phyloP scores from a whole-genome alignment of 1,284 basidiomycete genomes.

The Anthracocystis walkeri region DNA sequence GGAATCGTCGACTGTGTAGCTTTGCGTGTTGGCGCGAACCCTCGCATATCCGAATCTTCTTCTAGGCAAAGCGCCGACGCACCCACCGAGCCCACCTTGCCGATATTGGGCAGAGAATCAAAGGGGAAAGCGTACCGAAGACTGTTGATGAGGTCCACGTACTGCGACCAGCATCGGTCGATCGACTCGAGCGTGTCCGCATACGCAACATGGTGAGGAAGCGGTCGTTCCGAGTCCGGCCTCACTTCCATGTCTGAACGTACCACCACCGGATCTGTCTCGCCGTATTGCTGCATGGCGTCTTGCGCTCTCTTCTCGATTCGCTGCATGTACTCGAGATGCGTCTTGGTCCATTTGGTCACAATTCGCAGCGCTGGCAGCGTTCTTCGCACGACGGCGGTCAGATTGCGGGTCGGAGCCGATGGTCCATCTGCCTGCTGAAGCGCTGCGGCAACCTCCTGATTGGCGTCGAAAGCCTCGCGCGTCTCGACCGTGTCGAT shows the following conservation, averaged over 20 bases:
- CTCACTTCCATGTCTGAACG: slow-evolving; percentile 33
- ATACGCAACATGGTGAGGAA: slow-evolving; percentile 59
- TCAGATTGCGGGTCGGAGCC: slow-evolving; percentile 78
- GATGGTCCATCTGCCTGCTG: slow-evolving; percentile 4
- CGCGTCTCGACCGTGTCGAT: slow-evolving; percentile 75
- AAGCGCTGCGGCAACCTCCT: slow-evolving; percentile 66
- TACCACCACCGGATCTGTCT: slow-evolving; percentile 25
- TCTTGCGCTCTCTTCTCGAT: slow-evolving; percentile 49
- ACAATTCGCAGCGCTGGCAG: slow-evolving; percentile 87
- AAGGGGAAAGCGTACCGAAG: slow-evolving; percentile 80
- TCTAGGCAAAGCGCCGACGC: slow-evolving; percentile 76
- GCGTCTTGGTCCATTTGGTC: slow-evolving; percentile 87
- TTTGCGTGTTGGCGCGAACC: slow-evolving; percentile 84
- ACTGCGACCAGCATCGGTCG: slow-evolving; percentile 77
- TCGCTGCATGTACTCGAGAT: slow-evolving; percentile 77
- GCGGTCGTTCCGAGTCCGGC: slow-evolving; percentile 28
- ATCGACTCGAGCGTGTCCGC: slow-evolving; percentile 61
- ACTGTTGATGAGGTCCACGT: slow-evolving; percentile 77
- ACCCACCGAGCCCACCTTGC: slow-evolving; percentile 67
- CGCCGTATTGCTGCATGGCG: slow-evolving; percentile 35
- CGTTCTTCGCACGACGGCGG: slow-evolving; percentile 84
- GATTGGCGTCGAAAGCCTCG: slow-evolving; percentile 73
- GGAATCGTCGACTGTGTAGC: slow-evolving; percentile 65
- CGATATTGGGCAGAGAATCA: slow-evolving; percentile 74
- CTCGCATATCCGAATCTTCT: slow-evolving; percentile 89